Evolutionary conservation across 2,329 filamentous ascomycete genomes (phyloP).

Genomic region (Cladosporium austrohemisphaericum): DNA sequence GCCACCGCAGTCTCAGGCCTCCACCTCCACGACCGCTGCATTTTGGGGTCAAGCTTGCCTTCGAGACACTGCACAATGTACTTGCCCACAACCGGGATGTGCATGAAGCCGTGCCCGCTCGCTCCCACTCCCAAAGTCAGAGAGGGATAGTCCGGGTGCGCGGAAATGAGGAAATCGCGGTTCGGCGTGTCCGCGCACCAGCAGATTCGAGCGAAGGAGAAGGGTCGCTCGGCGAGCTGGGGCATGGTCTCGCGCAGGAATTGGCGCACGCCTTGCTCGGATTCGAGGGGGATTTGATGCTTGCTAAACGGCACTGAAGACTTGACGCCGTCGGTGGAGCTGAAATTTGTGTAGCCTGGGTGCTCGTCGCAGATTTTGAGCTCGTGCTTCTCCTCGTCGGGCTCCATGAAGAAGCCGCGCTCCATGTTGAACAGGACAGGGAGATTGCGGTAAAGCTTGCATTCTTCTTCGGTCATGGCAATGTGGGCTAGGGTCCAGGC

Average conservation of each 20-base stretch:
- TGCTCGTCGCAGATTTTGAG: conserved; percentile 55
- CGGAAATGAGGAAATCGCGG: conserved; percentile 51
- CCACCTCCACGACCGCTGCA: conserved; percentile 48
- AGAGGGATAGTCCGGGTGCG: conserved; percentile 43
- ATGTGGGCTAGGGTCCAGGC: conserved; percentile 55
- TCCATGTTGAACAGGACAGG: conserved; percentile 51
- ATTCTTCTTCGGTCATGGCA: conserved; percentile 45
- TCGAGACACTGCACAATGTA: conserved; percentile 50
- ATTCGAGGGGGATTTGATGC: conserved; percentile 47
- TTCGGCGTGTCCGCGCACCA: conserved; percentile 57
- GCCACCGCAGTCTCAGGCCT: conserved; percentile 48
- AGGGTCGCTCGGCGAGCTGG: conserved; percentile 47
- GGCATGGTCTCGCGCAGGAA: conserved; percentile 53
- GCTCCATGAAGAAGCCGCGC: conserved; percentile 50
- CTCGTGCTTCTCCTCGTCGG: conserved; percentile 44
- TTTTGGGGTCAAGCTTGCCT: conserved; percentile 39
- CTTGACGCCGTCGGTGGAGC: conserved; percentile 30
- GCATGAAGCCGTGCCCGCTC: conserved; percentile 53
- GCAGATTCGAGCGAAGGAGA: conserved; percentile 52
- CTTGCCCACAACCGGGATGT: conserved; percentile 49
- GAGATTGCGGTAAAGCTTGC: conserved; percentile 43
- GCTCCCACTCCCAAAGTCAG: conserved; percentile 50
- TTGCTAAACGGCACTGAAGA: conserved; percentile 42
- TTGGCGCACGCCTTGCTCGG: conserved; percentile 45
- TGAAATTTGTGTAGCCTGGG: conserved; percentile 53